Base-by-base conservation (phyloP, 2,329 filamentous ascomycete genomes). In the Cordyceps farinosa region DNA sequence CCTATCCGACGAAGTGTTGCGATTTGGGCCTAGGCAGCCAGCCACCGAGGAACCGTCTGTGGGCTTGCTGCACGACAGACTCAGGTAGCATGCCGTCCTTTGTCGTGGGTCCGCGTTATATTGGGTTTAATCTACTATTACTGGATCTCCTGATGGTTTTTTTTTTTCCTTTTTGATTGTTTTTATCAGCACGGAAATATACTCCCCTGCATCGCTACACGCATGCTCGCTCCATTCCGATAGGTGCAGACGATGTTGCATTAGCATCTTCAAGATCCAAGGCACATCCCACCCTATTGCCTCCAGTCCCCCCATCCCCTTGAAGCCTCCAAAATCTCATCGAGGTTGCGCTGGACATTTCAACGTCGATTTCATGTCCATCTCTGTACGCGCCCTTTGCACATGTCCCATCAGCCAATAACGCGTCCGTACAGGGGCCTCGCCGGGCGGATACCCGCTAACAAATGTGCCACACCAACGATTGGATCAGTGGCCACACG, bases 401-500 rank as follows among this genome's bases (percentile, higher is more conserved):
- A 17, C 30, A 17, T 32, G 38, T 40, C 4, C 22, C 29, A 9
- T 5, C 38, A 34, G 48, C 48, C 58, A 61, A 53, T 38, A 15
- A 51, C 15, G 5, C 15, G 36, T 9, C 57, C 27, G 17, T 13
- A 40, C 36, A 9, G 42, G 53, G 55, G n/a, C 3, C 45, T 7
- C 15, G 22, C 42, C 5, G 3, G 15, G 36, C 17, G 15, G n/a
- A 8, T 17, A 36, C 34, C 56, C 48, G 57, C 38, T 48, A 32
- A 15, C 30, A 8, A 29, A 7, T 5, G 13, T 38, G 17, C 10
- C 29, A 0, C 8, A 9, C 29, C 22, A 22, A n/a, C 51, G 59
- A 61, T 61, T 61, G 59, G 59, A 47, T 40, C 50, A 55, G 50
- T 42, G 11, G 32, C 32, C 59, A 61, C 59, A 61, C 59, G 50